Evolutionary conservation across 2,329 filamentous ascomycete species (phyloP), one percentile per base, ranked within the genome.

Genomic region (Colletotrichum acutatum): DNA sequence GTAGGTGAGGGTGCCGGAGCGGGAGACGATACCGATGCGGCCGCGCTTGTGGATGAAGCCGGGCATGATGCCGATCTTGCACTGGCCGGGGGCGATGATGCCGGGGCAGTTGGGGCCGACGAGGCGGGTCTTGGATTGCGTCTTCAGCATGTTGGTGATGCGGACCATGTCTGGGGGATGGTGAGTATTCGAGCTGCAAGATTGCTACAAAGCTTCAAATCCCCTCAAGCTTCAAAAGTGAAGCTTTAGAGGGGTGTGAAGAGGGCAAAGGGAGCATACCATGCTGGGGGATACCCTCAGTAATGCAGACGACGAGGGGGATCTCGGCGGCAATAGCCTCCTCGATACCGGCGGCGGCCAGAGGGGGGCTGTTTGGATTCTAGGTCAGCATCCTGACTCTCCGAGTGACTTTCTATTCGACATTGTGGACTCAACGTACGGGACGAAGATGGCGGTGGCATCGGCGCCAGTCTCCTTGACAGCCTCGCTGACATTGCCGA

Each of bases 1-100:
- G 89, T 99, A 99, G 82, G 97, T 99, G 76, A 99, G 92, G 78
- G 97, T 99, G 81, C 97, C 97, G 82, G 97, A 98, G 80, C 97
- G 94, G 79, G 95, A 98, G 85, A 99, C 97, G 84, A 99, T 98
- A 82, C 97, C 97, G 83, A 99, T 95, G 84, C 97, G 95, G 80
- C 97, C 97, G 85, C 95, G 95, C 91, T 98, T 98, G 92, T 99
- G 97, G 88, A 99, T 98, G 90, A 98, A 98, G 80, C 97, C 97
- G 77, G 97, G 95, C 97, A 99, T 98, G 88, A 99, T 99, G 83
- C 97, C 97, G 82, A 99, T 98, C 90, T 99, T 99, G 92, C 97
- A 99, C 91, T 97, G 96, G 80, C 96, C 97, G 74, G 91, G 90
- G 68, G 90, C 96, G 85, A 98, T 98, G 86, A 98, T 96, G 84